Conservation (phyloP, 306 rosid species). For the Prunus padus region DNA sequence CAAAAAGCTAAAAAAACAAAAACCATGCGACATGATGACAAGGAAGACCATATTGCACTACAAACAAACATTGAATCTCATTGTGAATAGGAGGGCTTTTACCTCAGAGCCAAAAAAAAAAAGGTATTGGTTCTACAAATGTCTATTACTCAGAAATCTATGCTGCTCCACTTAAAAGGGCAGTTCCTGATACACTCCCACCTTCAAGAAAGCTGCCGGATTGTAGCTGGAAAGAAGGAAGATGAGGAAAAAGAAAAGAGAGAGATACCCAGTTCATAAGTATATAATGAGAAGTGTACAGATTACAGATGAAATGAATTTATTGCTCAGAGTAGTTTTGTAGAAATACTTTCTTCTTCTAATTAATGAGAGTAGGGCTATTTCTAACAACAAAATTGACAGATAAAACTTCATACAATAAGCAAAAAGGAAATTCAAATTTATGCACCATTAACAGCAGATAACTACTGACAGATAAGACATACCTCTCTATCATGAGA, state of each 20-base stretch:
- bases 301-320: neutral
- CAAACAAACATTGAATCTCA: neutral
- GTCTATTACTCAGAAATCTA: constrained; percentile 22
- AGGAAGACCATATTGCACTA: neutral
- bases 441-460: neutral
- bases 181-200: constrained; percentile 45
- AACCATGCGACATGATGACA: constrained; percentile 6
- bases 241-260: neutral
- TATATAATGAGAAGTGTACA: neutral
- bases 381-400: neutral
- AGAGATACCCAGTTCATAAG: neutral
- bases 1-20: neutral
- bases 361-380: neutral
- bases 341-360: neutral
- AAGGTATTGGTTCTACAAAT: constrained; percentile 8
- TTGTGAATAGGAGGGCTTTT: neutral
- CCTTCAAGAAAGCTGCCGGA: constrained; percentile 64
- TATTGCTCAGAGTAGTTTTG: neutral
- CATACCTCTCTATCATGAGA: constrained; percentile 63
- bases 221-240: constrained; percentile 49
- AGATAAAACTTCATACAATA: neutral
- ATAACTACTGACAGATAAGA: neutral
- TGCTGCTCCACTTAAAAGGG: constrained; percentile 40
- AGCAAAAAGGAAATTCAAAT: neutral
- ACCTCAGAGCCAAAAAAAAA: constrained; percentile 22